phyloP scores from a whole-genome alignment of 441 rosid species.

The Syzygium malaccense region DNA sequence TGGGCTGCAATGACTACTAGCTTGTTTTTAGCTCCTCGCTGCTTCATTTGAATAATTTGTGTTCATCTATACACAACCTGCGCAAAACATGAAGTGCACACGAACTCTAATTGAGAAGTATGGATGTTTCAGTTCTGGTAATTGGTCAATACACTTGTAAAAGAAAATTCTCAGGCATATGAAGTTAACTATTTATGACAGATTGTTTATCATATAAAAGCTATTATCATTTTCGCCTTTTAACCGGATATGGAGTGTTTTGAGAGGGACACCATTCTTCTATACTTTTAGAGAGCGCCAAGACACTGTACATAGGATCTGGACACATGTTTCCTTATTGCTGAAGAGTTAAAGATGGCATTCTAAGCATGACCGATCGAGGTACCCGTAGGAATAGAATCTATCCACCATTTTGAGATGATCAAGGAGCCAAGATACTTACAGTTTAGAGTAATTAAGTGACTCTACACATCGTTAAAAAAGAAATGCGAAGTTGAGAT shows the following conservation, averaged over 20 bases:
- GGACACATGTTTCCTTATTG: no score
- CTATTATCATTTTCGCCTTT: background rate
- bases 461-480: no score
- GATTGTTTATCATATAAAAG: background rate
- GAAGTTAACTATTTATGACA: background rate
- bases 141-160: background rate
- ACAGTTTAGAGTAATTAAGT: no score
- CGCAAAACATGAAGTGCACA: background rate
- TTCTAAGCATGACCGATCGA: no score
- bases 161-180: background rate
- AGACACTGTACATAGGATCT: no score
- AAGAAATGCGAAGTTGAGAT: no score
- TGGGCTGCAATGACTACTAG: background rate
- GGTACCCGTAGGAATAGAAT: no score
- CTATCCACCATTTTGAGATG: no score
- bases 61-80: background rate
- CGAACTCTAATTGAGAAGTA: background rate
- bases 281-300: background rate
- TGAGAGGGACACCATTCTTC: background rate
- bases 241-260: background rate
- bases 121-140: background rate
- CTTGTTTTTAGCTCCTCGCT: background rate
- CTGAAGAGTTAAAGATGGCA: no score
- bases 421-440: no score
- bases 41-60: background rate